Percentiles rank a stretch among this genome's conserved stretches.
Evolutionary conservation across 805 yeast species (phyloP).

Genomic region (Candida ovalis): DNA sequence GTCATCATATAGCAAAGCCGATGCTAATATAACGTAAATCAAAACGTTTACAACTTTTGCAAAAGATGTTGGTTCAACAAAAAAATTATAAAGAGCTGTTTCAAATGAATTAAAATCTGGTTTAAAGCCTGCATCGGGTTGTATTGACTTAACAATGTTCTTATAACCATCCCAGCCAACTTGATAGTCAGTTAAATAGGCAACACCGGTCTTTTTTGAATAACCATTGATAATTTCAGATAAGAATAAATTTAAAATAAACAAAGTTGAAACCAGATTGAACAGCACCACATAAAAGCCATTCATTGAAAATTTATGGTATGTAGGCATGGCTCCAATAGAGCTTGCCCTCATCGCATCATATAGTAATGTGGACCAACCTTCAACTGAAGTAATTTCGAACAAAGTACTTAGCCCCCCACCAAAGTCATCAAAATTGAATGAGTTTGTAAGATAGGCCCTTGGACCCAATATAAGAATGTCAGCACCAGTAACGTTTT

Average conservation of each 20-base stretch:
- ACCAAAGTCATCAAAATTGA: conserved; percentile 61
- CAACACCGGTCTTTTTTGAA: conserved; percentile 69
- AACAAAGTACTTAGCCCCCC: conserved; percentile 63
- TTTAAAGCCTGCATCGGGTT: conserved; percentile 44
- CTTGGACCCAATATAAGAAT: conserved; percentile 75
- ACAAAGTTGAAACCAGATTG: conserved; percentile 70
- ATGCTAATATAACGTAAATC: conserved; percentile 51
- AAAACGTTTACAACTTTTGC: conserved; percentile 43
- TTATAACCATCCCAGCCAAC: conserved; percentile 76
- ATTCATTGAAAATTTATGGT: conserved; percentile 55
- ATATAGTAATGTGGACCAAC: conserved; percentile 74
- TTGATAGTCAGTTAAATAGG: conserved; percentile 73
- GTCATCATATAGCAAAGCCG: conserved; percentile 56
- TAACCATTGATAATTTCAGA: conserved; percentile 81
- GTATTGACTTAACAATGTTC: conserved; percentile 52
- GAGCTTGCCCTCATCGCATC: conserved; percentile 70
- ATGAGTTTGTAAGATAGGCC: conserved; percentile 51
- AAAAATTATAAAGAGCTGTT: conserved; percentile 44
- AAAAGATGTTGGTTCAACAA: conserved; percentile 43
- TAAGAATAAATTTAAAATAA: conserved; percentile 76
- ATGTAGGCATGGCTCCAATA: conserved; percentile 48
- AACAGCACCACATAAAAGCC: conserved; percentile 66
- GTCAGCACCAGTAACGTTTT: conserved; percentile 41
- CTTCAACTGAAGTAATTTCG: conserved; percentile 79
- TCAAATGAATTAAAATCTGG: conserved; percentile 33